Conservation (phyloP, 495 filamentous ascomycete species). For the Mytilinidion resinicola region DNA sequence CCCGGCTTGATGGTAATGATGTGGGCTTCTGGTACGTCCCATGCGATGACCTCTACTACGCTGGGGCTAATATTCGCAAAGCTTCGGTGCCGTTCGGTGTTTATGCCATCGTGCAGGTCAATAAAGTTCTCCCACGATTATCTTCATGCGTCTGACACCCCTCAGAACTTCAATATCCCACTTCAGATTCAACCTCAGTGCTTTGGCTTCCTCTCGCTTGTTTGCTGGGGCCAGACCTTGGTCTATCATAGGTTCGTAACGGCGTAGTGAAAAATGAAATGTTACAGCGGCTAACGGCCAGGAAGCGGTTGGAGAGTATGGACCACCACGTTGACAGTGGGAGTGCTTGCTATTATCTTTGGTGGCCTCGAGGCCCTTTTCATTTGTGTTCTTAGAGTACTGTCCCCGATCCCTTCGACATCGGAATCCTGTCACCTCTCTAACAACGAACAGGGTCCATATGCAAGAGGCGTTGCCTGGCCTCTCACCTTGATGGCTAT, state of each 20-base stretch:
- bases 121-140: constrained; percentile 5
- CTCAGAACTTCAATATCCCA: constrained; percentile 38
- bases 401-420: constrained; percentile 3
- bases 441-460: constrained; percentile 42
- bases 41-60: neutral
- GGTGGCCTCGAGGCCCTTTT: constrained; percentile 55
- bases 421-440: constrained; percentile 12
- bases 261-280: neutral
- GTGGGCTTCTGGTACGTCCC: constrained; percentile 48
- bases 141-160: neutral
- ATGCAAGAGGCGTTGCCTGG: constrained; percentile 47
- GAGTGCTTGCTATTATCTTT: constrained; percentile 42
- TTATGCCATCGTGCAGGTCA: constrained; percentile 48
- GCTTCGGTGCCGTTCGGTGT: constrained; percentile 49
- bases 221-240: constrained; percentile 62
- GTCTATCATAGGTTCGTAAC: constrained; percentile 54
- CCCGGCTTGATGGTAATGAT: constrained; percentile 69
- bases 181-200: constrained; percentile 69
- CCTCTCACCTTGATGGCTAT: constrained; percentile 56
- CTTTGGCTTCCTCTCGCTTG: constrained; percentile 57
- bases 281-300: neutral
- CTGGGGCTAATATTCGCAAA: constrained; percentile 23
- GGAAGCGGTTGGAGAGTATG: constrained; percentile 45
- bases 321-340: constrained; percentile 44
- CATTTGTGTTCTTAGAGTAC: constrained; percentile 56